Percentiles rank a stretch among this genome's conserved stretches.
These are phyloP conservation scores for Pythium phragmitis DNA, from an alignment of 352 stramenopile species.

Conservation along the genomic window DNA sequence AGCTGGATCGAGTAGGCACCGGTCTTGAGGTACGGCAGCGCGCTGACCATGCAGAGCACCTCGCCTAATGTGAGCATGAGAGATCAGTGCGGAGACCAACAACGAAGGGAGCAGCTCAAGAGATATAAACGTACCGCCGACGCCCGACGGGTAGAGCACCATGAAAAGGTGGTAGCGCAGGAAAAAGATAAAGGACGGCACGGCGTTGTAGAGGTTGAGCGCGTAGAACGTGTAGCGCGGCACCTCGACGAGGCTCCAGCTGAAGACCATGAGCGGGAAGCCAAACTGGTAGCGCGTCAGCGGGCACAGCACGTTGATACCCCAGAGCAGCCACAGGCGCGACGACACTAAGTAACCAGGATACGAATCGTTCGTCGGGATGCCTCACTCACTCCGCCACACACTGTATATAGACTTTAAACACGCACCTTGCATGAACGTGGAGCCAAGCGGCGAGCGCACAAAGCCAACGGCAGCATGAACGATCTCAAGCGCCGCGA, in stretches of 20 bases:
- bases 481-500: constrained; percentile 95
- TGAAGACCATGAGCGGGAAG: constrained; percentile 86
- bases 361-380: not conserved
- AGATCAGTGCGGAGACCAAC: not conserved
- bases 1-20: constrained; percentile 70
- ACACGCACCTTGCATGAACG: constrained; percentile 81
- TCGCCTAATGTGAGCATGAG: constrained; percentile 37
- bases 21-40: constrained; percentile 51
- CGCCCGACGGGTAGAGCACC: constrained; percentile 97
- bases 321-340: constrained; percentile 93
- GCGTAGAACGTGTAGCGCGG: constrained; percentile 98
- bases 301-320: constrained; percentile 89
- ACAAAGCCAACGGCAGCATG: constrained; percentile 95
- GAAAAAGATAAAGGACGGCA: constrained; percentile 96
- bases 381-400: not conserved
- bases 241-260: constrained; percentile 90
- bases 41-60: constrained; percentile 75
- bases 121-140: constrained; percentile 76
- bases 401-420: not conserved
- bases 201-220: constrained; percentile 90
- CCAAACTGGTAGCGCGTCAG: constrained; percentile 77
- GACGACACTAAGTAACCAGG: constrained; percentile 60
- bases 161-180: constrained; percentile 98
- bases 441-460: constrained; percentile 93
- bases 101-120: not conserved